A percentile compares a stretch with the other conserved stretches of the same genome.
These are phyloP conservation scores for Yamagishiella unicocca DNA, from an alignment of 139 green algal species.

Conservation along the genomic window DNA sequence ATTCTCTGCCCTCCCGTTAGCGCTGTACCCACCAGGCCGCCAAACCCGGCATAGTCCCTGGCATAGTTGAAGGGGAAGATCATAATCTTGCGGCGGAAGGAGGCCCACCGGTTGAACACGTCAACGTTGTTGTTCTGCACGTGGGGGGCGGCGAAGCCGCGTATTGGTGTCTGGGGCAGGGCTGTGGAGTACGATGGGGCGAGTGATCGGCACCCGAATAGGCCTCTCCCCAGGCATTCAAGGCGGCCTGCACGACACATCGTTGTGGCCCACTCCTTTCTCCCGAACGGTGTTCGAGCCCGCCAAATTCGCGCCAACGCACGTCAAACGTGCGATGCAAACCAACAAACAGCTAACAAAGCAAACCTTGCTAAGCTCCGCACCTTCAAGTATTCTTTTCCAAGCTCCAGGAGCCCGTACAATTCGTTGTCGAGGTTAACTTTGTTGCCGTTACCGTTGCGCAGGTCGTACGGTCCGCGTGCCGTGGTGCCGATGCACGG, in stretches of 20 bases:
- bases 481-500: background rate
- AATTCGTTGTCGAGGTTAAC: background rate
- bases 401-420: slow-evolving; percentile 4
- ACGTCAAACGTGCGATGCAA: too few relatives aligned
- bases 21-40: background rate
- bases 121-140: background rate
- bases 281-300: too few relatives aligned
- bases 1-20: too few relatives aligned
- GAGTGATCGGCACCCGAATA: too few relatives aligned
- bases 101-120: background rate
- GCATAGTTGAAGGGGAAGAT: background rate
- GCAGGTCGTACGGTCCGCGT: background rate
- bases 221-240: too few relatives aligned
- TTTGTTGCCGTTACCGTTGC: background rate
- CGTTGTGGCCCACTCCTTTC: too few relatives aligned
- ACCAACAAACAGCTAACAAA: background rate
- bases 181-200: too few relatives aligned
- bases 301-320: too few relatives aligned
- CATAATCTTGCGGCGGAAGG: background rate
- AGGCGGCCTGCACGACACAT: too few relatives aligned
- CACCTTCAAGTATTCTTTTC: background rate
- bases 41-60: background rate
- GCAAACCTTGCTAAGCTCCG: too few relatives aligned
- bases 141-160: too few relatives aligned
- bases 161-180: too few relatives aligned